Conservation (phyloP, 208 protist species). For the Hexamita inflata region DNA sequence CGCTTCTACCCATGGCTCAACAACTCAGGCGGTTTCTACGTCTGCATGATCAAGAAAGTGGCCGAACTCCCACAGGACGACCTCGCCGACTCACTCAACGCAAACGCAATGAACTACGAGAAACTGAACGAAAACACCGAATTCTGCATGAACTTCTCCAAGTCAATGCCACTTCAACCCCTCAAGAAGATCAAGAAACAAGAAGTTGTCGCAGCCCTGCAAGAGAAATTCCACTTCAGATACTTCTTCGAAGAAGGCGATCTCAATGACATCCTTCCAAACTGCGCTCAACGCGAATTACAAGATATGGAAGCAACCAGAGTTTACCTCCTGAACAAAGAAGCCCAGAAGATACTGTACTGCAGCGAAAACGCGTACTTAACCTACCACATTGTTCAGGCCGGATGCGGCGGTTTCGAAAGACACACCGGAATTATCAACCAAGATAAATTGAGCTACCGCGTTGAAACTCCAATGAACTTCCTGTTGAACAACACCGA, state of each 20-base stretch:
- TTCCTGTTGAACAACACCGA: not conserved
- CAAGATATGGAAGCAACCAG: not conserved
- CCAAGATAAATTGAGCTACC: not conserved
- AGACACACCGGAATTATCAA: slow-evolving; percentile 5
- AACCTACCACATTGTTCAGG: slow-evolving; percentile 1
- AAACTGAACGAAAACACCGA: too few species aligned
- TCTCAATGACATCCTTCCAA: not conserved
- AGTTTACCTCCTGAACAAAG: not conserved
- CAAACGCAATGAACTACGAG: too few species aligned
- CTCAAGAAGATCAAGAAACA: not conserved
- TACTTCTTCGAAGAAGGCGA: not conserved
- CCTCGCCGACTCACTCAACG: too few species aligned
- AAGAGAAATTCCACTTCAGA: not conserved
- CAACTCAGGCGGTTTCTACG: slow-evolving; percentile 17
- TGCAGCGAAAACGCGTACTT: not conserved
- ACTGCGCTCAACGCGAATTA: not conserved
- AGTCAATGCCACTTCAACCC: not conserved
- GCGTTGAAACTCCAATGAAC: not conserved
- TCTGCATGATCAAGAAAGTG: not conserved
- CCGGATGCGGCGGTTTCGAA: not conserved
- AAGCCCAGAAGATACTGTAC: not conserved
- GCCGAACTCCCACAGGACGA: not conserved
- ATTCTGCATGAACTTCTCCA: not conserved
- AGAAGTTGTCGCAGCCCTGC: not conserved
- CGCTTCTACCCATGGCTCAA: slow-evolving; percentile 13